phyloP scores from a whole-genome alignment of 345 rosid genomes.

The Limnanthes douglasii region DNA sequence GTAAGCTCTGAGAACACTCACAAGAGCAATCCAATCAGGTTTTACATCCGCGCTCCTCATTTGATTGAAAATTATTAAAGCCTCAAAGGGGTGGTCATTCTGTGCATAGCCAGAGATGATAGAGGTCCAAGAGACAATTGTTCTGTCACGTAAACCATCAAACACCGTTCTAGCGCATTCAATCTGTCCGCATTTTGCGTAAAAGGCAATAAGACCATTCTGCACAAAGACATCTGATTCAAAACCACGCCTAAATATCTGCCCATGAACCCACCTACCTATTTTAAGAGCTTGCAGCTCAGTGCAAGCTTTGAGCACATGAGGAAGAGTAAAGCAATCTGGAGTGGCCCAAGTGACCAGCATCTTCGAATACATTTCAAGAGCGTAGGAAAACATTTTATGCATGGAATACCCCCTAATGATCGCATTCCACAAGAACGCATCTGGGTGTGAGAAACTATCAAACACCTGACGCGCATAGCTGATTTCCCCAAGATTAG shows the following conservation, averaged over 20 bases:
- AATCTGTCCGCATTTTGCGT: slow-evolving; percentile 42
- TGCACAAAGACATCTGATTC: slow-evolving; percentile 50
- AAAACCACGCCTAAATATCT: slow-evolving; percentile 39
- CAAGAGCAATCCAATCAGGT: slow-evolving; percentile 56
- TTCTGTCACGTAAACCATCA: slow-evolving; percentile 27
- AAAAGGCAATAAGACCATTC: slow-evolving; percentile 52
- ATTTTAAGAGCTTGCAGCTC: slow-evolving; percentile 18
- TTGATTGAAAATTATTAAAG: slow-evolving; percentile 32
- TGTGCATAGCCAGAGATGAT: slow-evolving; percentile 53
- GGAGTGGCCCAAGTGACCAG: slow-evolving; percentile 27
- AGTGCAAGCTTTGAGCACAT: slow-evolving; percentile 46
- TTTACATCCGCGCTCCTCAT: slow-evolving; percentile 33
- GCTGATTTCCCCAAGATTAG: slow-evolving; percentile 20
- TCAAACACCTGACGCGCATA: slow-evolving; percentile 52
- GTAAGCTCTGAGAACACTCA: slow-evolving; percentile 46
- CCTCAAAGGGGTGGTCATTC: slow-evolving; percentile 45
- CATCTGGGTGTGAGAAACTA: slow-evolving; percentile 34
- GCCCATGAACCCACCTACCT: slow-evolving; percentile 43
- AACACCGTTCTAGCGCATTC: slow-evolving; percentile 31
- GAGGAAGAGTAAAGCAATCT: slow-evolving; percentile 42
- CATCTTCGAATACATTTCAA: slow-evolving; percentile 38
- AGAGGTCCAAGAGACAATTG: slow-evolving; percentile 58
- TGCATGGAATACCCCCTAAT: slow-evolving; percentile 38
- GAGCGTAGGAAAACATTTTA: slow-evolving; percentile 19
- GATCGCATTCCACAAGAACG: slow-evolving; percentile 47